Base-by-base conservation (phyloP, 176 grass and related monocot genomes). In the Sorghum bicolor region DNA sequence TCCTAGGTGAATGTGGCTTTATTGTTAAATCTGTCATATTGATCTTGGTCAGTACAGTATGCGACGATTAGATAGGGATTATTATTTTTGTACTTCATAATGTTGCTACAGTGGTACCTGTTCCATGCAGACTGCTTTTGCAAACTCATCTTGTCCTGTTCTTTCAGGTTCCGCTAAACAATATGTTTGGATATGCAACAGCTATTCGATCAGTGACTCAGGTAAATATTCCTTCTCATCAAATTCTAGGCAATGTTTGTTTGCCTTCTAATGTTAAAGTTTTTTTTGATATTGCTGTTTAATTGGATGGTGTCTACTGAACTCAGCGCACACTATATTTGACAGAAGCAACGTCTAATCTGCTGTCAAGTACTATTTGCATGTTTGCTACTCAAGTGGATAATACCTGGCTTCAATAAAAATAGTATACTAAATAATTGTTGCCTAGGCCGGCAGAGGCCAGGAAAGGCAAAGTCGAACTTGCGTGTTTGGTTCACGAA, bases 121-220 rank as follows among this genome's bases (percentile, higher is more conserved):
- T 72, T 44, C 12, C 39, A 25, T 70, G 37, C 34, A 6, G 22
- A 70, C 36, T 38, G n/a, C 19, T 70, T 41, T 43, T 15, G 13
- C 44, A 29, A 10, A 67, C 66, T 78, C 44, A 77, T 25, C 5
- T 50, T 81, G 10, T 57, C 64, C 26, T 70, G 10, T 76, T 80
- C 2, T 87, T 85, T 86, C 83, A 97, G 96, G 96, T 98, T 78
- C 96, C 96, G 0, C 88, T 98, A 45, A 98, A 98, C 83, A 95
- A 98, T 71, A 98, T 95, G 96, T 98, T 98, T 67, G 96, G 96
- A 74, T 98, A 95, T 63, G 89, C 96, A 28, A 98, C 96, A 74
- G 61, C 85, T 7, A 90, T 98, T 81, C 93, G 93, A 48, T 98
- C 96, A 82, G 90, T 95, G 77, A 98, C 96, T 80, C 96, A 98